Percentiles rank a stretch among this genome's conserved stretches.
These are phyloP conservation scores for Calamus simplicifolius DNA, from an alignment of 176 grass and related monocot genomes.

Conservation along the genomic window DNA sequence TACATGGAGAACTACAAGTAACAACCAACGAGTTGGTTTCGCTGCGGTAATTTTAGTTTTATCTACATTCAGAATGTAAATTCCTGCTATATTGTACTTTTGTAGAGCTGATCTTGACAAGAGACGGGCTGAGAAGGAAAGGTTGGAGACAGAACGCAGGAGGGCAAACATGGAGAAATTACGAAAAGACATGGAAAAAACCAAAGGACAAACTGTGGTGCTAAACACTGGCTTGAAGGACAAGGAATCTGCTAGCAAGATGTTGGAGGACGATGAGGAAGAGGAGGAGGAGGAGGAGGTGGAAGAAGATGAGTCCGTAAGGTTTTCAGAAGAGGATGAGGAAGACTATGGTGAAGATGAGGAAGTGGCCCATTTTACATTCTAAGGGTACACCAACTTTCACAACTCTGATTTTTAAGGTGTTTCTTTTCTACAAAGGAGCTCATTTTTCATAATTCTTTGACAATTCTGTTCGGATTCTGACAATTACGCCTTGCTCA, in stretches of 20 bases:
- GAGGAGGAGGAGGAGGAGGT: conserved; percentile 49
- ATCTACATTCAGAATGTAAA: not conserved
- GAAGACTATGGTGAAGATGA: conserved; percentile 76
- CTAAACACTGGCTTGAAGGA: conserved; percentile 86
- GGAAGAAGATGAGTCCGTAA: conserved; percentile 35
- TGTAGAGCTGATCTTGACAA: conserved; percentile 90
- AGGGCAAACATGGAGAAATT: conserved; percentile 79
- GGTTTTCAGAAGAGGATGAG: conserved; percentile 60
- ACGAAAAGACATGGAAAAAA: conserved; percentile 79
- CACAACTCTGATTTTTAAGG: too few relatives aligned
- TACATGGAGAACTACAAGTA: conserved; percentile 96
- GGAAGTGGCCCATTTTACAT: conserved; percentile 57
- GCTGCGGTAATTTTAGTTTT: too few relatives aligned
- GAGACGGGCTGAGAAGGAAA: conserved; percentile 81
- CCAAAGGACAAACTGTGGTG: conserved; percentile 77
- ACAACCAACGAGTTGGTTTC: not conserved
- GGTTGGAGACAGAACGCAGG: conserved; percentile 55
- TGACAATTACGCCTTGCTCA: too few relatives aligned
- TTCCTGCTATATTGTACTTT: not conserved
- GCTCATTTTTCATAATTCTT: too few relatives aligned
- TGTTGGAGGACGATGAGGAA: conserved; percentile 50
- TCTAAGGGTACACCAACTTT: conserved; percentile 37
- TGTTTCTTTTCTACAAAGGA: too few relatives aligned
- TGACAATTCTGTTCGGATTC: too few relatives aligned
- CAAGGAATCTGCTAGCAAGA: conserved; percentile 29